phyloP scores from a whole-genome alignment of 2,329 filamentous ascomycete species.

The Calonectria ilicicola region DNA sequence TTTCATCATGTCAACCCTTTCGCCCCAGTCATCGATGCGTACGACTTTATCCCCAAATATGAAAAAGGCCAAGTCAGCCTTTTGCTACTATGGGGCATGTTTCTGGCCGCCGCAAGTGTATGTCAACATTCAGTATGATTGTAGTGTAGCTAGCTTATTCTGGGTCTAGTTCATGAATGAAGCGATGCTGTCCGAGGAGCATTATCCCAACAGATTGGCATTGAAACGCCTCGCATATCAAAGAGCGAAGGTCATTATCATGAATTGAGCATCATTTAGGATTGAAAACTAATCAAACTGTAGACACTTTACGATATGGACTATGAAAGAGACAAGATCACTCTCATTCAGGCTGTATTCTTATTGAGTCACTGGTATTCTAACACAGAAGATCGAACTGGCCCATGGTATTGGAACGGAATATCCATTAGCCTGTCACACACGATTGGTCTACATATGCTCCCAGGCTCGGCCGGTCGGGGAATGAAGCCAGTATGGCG shows the following conservation, averaged over 20 bases:
- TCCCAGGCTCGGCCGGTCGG: neutral
- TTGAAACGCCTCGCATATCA: slow-evolving; percentile 29
- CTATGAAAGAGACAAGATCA: slow-evolving; percentile 52
- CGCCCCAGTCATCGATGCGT: slow-evolving; percentile 36
- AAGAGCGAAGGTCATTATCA: slow-evolving; percentile 21
- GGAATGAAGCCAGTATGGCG: slow-evolving; percentile 16
- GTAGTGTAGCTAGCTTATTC: neutral
- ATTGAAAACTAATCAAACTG: neutral
- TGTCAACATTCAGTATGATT: slow-evolving; percentile 24
- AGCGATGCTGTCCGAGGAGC: neutral
- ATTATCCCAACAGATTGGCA: slow-evolving; percentile 1
- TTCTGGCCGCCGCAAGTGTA: slow-evolving; percentile 45
- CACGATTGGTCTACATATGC: slow-evolving; percentile 55
- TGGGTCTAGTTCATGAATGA: slow-evolving; percentile 25
- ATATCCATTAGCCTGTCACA: slow-evolving; percentile 56
- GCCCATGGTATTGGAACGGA: slow-evolving; percentile 60
- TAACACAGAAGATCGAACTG: slow-evolving; percentile 53
- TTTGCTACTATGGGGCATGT: slow-evolving; percentile 45
- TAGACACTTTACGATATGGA: slow-evolving; percentile 46
- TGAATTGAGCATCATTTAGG: neutral
- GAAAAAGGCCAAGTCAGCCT: slow-evolving; percentile 30
- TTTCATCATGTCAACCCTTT: slow-evolving; percentile 43
- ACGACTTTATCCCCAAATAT: slow-evolving; percentile 31
- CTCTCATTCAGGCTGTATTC: slow-evolving; percentile 55
- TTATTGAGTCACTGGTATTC: slow-evolving; percentile 57